Evolutionary conservation across 2,329 filamentous ascomycete genomes (phyloP).

Genomic region (Acarospora socialis): DNA sequence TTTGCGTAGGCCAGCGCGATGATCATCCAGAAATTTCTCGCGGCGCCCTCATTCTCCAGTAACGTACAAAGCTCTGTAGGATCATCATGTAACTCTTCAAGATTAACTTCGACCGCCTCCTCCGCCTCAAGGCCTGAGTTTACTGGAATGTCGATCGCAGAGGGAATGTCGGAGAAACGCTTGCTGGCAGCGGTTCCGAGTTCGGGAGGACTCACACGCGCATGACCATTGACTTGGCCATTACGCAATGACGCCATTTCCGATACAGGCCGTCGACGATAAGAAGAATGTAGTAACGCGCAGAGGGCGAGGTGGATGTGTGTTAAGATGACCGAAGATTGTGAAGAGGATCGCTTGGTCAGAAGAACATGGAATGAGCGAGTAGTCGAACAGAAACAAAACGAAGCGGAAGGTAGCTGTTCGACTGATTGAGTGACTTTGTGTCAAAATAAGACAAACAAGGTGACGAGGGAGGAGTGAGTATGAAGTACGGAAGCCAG

Average conservation of each 20-base stretch:
- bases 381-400: too few species aligned
- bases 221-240: slow-evolving; percentile 39
- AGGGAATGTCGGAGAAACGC: slow-evolving; percentile 49
- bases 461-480: too few species aligned
- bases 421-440: too few species aligned
- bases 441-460: too few species aligned
- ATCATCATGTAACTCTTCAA: slow-evolving; percentile 82
- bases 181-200: slow-evolving; percentile 23
- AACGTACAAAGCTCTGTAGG: slow-evolving; percentile 89
- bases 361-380: too few species aligned
- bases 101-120: slow-evolving; percentile 76
- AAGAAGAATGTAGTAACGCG: too few species aligned
- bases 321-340: too few species aligned
- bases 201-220: slow-evolving; percentile 22
- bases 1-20: slow-evolving; percentile 94
- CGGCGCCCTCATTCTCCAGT: slow-evolving; percentile 83
- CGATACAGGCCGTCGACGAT: too few species aligned
- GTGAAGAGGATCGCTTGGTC: too few species aligned
- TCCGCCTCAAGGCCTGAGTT: slow-evolving; percentile 45
- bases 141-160: slow-evolving; percentile 50
- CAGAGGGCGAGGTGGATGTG: too few species aligned
- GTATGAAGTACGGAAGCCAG: too few species aligned
- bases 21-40: slow-evolving; percentile 94
- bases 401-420: too few species aligned
- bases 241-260: slow-evolving; percentile 40